Evolutionary conservation across 495 filamentous ascomycete species (phyloP).

Genomic region (Articulospora tetracladia): DNA sequence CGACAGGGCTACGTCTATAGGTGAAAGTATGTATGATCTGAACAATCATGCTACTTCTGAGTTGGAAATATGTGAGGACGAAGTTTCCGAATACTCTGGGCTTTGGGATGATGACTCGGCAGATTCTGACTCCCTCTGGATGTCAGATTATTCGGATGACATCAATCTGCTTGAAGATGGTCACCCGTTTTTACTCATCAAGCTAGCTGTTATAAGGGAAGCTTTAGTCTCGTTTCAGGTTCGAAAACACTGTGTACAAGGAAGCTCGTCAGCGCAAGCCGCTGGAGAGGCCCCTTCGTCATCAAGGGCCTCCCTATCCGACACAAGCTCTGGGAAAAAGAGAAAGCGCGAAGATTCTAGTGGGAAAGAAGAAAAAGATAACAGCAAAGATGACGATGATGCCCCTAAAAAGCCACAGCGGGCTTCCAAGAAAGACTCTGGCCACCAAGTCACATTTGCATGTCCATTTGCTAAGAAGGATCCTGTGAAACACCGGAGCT

Average conservation of each 20-base stretch:
- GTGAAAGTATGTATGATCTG: too few species aligned
- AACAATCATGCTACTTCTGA: too few species aligned
- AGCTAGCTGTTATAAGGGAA: background rate
- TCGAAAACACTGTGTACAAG: background rate
- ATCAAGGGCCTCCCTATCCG: background rate
- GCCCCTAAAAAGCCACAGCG: conserved; percentile 1
- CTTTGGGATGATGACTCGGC: too few species aligned
- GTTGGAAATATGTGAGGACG: too few species aligned
- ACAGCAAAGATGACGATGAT: conserved; percentile 2
- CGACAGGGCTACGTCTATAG: too few species aligned
- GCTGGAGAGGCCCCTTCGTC: background rate
- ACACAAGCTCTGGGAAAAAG: background rate
- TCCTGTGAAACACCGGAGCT: conserved; percentile 4
- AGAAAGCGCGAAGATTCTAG: background rate
- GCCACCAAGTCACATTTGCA: conserved; percentile 5
- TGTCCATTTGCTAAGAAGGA: conserved; percentile 11
- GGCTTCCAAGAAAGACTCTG: background rate
- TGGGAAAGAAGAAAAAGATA: background rate
- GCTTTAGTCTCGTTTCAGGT: background rate
- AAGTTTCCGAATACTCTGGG: too few species aligned
- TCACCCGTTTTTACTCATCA: background rate
- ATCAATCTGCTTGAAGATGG: too few species aligned
- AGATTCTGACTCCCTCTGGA: too few species aligned
- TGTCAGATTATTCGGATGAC: too few species aligned
- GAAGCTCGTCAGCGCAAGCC: background rate